A percentile compares a stretch with the other conserved stretches of the same genome.
phyloP scores from a whole-genome alignment of 495 filamentous ascomycete genomes.

The Trichocladium antarcticum region DNA sequence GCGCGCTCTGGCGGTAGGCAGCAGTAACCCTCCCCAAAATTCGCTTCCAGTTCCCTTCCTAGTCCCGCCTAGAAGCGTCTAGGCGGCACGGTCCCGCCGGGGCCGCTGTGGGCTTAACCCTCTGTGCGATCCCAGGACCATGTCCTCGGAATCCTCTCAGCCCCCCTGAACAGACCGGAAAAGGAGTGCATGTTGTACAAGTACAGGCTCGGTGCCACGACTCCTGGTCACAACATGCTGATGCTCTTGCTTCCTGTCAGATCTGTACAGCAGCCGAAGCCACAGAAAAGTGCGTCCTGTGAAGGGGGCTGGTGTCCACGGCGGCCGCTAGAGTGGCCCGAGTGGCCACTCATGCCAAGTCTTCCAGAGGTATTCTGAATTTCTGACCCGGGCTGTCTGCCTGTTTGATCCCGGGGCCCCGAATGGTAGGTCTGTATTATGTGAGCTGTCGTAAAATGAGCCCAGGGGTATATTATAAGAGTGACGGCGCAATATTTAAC shows the following conservation, averaged over 20 bases:
- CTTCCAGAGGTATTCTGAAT: conserved; percentile 5
- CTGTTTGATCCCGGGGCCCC: conserved; percentile 4
- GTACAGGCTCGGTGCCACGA: conserved; percentile 9
- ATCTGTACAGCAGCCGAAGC: conserved; percentile 7
- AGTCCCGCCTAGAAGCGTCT: conserved; percentile 18
- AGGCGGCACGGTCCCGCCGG: conserved; percentile 20
- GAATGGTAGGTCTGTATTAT: conserved; percentile 14
- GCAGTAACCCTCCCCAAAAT: conserved; percentile 14
- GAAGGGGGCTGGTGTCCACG: not conserved
- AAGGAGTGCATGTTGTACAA: too few relatives aligned
- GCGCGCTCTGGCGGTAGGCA: not conserved
- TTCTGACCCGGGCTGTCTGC: conserved; percentile 19
- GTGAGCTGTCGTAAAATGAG: conserved; percentile 9
- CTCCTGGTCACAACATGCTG: conserved; percentile 8
- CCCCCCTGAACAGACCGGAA: conserved; percentile 7
- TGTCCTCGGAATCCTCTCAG: conserved; percentile 24
- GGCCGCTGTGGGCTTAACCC: conserved; percentile 21
- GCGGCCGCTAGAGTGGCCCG: not conserved
- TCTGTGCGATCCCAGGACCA: conserved; percentile 26
- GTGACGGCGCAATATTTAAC: conserved; percentile 10
- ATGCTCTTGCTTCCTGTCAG: conserved; percentile 14
- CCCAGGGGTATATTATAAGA: conserved; percentile 15
- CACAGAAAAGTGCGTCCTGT: not conserved
- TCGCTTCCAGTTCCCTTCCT: conserved; percentile 19
- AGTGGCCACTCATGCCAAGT: conserved; percentile 11